Conservation (phyloP, 139 green algal genomes). For the Chlorella sp. region DNA sequence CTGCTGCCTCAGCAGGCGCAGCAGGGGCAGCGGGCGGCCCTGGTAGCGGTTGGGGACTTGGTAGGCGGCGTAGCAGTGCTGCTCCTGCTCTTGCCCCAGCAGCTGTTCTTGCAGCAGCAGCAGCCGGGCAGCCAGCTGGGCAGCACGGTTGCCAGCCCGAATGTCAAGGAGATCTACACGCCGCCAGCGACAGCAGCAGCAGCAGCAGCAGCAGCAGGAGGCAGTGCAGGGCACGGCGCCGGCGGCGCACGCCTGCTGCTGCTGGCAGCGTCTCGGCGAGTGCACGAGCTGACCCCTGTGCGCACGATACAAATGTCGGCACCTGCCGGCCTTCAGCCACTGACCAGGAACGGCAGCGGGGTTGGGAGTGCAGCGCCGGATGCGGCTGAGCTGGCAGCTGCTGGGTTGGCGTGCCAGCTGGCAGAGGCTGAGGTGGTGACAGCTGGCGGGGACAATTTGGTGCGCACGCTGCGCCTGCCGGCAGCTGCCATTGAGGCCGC, state of each 20-base stretch:
- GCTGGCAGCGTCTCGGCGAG: conserved; percentile 17
- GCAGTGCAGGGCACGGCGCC: background rate
- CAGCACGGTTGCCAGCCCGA: background rate
- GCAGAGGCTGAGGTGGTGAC: background rate
- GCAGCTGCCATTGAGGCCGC: background rate
- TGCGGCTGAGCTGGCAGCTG: background rate
- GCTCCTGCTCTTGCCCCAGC: background rate
- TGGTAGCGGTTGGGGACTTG: conserved; percentile 15
- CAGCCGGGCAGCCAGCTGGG: too few relatives aligned
- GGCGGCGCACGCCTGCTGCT: background rate
- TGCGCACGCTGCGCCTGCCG: conserved; percentile 7
- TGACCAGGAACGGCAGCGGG: background rate
- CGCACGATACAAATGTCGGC: background rate
- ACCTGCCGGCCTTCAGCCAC: background rate
- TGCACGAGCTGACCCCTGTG: conserved; percentile 13
- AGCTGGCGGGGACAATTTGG: background rate
- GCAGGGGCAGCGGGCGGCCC: background rate
- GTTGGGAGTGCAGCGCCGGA: background rate
- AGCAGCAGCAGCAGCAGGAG: background rate
- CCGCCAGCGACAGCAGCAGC: background rate
- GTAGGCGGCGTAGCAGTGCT: background rate
- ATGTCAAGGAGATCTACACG: background rate
- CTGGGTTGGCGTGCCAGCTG: background rate
- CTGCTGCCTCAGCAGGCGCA: background rate
- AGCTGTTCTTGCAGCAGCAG: background rate